Conservation (phyloP, 768 basidiomycete genomes). For the Mycena pura region DNA sequence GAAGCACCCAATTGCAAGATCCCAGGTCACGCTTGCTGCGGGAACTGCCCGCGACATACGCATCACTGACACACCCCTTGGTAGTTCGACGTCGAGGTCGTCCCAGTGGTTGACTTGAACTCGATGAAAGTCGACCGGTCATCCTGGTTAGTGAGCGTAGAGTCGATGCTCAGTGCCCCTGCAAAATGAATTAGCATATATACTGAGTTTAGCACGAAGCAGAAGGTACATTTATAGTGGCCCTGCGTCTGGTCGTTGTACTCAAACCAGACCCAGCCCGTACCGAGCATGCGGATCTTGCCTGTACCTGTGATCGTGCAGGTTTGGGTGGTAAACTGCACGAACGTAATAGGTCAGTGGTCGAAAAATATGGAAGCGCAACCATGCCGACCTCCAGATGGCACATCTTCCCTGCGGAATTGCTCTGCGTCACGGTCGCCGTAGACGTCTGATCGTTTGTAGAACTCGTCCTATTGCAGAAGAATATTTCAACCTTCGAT, state of each 20-base stretch:
- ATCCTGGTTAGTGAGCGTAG: neutral
- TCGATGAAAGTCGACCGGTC: conserved; percentile 8
- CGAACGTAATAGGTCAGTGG: too few relatives aligned
- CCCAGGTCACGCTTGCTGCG: too few relatives aligned
- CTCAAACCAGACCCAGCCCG: conserved; percentile 21
- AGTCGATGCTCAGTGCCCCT: conserved; percentile 5
- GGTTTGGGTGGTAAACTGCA: neutral
- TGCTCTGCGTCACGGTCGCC: neutral
- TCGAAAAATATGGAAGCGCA: neutral
- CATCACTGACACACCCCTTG: conserved; percentile 3
- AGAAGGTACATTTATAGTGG: conserved; percentile 12
- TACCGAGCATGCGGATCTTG: conserved; percentile 8
- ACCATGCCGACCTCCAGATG: neutral
- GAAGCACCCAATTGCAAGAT: too few relatives aligned
- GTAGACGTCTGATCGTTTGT: neutral
- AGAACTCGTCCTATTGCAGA: neutral
- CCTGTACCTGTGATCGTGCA: conserved; percentile 13
- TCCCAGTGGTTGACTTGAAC: conserved; percentile 4
- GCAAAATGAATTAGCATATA: neutral
- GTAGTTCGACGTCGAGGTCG: neutral
- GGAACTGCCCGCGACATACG: too few relatives aligned
- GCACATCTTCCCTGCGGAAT: neutral
- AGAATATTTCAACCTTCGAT: neutral
- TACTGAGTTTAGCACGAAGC: neutral
- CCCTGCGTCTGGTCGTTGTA: conserved; percentile 6